A percentile compares a stretch with the other conserved stretches of the same genome.
phyloP scores from a whole-genome alignment of 768 basidiomycete genomes.

The Kwoniella mangroviensis region DNA sequence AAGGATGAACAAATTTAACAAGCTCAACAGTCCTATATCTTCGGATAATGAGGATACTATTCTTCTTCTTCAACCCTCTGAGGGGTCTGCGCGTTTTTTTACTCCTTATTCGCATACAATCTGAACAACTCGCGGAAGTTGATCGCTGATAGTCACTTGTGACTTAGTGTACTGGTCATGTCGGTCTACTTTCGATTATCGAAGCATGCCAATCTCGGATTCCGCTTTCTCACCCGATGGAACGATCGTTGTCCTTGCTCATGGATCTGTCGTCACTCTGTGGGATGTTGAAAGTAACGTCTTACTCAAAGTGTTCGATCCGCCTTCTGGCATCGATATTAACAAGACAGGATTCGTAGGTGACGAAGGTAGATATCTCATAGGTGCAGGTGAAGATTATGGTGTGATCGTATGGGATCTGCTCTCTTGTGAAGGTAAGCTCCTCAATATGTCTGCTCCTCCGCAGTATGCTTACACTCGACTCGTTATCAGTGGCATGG shows the following conservation, averaged over 20 bases:
- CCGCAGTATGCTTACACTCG: constrained; percentile 13
- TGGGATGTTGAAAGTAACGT: constrained; percentile 72
- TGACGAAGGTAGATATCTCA: constrained; percentile 71
- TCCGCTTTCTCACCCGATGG: constrained; percentile 82
- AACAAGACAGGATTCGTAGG: constrained; percentile 70
- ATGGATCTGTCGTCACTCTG: constrained; percentile 70
- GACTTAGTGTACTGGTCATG: constrained; percentile 75
- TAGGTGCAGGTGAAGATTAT: constrained; percentile 55
- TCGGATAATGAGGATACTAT: constrained; percentile 50
- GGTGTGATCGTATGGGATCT: constrained; percentile 58
- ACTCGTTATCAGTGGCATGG: constrained; percentile 14
- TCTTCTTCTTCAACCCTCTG: constrained; percentile 57
- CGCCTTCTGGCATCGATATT: constrained; percentile 64
- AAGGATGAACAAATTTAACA: constrained; percentile 56
- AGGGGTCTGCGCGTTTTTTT: constrained; percentile 28
- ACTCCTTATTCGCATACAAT: not conserved
- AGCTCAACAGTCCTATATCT: constrained; percentile 59
- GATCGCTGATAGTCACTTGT: constrained; percentile 5
- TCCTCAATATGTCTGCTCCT: not conserved
- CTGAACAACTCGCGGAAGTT: not conserved
- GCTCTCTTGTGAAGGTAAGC: constrained; percentile 55
- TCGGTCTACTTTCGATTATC: constrained; percentile 73
- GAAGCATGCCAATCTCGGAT: constrained; percentile 66
- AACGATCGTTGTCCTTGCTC: constrained; percentile 77
- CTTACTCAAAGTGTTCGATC: constrained; percentile 66